Conservation (phyloP, 148 eudicot genomes). For the Beta vulgaris region DNA sequence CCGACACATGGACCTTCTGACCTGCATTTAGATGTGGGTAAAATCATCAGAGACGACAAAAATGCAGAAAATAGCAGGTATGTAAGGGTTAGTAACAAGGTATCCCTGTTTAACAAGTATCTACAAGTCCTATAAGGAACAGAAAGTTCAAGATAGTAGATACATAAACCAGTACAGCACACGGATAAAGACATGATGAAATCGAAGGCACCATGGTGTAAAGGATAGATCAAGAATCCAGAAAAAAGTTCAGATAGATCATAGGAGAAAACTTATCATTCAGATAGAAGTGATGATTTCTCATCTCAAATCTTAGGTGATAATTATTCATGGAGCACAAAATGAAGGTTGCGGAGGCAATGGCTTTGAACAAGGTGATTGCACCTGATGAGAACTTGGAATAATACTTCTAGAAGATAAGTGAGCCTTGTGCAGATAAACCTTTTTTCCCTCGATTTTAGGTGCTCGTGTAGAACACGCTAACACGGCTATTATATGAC, state of each 20-base stretch:
- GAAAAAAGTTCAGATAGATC: not conserved
- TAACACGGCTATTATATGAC: no score
- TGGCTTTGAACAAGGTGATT: not conserved
- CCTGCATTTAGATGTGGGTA: constrained; percentile 36
- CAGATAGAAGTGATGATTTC: not conserved
- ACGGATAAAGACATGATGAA: not conserved
- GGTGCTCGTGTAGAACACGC: no score
- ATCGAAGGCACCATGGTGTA: not conserved
- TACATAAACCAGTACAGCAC: not conserved
- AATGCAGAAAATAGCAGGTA: not conserved
- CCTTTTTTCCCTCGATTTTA: no score
- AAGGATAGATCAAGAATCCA: not conserved
- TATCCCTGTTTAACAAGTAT: not conserved
- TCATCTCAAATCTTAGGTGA: not conserved
- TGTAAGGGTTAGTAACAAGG: not conserved
- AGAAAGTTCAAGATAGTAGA: not conserved
- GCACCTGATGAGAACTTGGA: not conserved
- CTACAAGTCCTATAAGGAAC: not conserved
- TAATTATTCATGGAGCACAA: not conserved
- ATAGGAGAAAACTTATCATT: not conserved
- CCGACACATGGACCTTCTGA: constrained; percentile 78
- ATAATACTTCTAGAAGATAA: not conserved
- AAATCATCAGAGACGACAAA: not conserved
- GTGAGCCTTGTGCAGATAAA: no score
- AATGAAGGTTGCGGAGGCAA: no score